phyloP scores from a whole-genome alignment of 2,329 filamentous ascomycete species.

The Paramyrothecium sp. region DNA sequence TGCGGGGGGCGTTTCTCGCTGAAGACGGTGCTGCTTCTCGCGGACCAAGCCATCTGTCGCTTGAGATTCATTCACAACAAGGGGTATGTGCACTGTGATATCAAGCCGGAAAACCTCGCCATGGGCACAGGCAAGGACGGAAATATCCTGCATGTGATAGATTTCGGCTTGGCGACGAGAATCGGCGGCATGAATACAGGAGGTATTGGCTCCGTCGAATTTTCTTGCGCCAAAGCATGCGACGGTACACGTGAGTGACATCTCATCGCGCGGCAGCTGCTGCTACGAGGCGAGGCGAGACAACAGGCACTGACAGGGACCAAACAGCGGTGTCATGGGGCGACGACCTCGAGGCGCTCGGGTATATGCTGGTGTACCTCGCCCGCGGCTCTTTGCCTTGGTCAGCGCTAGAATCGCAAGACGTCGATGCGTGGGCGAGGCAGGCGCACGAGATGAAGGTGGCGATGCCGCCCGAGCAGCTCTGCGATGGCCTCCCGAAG shows the following conservation, averaged over 20 bases:
- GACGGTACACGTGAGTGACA: no score
- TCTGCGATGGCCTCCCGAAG: slow-evolving; percentile 72
- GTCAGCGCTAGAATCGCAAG: slow-evolving; percentile 71
- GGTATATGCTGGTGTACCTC: slow-evolving; percentile 76
- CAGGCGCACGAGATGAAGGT: slow-evolving; percentile 16
- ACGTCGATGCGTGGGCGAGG: slow-evolving; percentile 65
- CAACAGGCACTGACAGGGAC: neutral
- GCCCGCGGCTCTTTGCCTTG: slow-evolving; percentile 71
- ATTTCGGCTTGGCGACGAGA: slow-evolving; percentile 15
- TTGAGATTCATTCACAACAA: slow-evolving; percentile 14
- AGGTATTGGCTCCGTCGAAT: slow-evolving; percentile 3
- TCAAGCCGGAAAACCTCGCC: slow-evolving; percentile 19
- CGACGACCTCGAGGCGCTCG: slow-evolving; percentile 74
- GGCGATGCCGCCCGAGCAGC: slow-evolving; percentile 63
- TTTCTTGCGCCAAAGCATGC: slow-evolving; percentile 17
- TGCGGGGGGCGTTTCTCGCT: slow-evolving; percentile 15
- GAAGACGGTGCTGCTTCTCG: slow-evolving; percentile 19
- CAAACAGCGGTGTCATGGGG: slow-evolving; percentile 66
- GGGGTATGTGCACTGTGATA: slow-evolving; percentile 13
- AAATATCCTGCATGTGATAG: slow-evolving; percentile 14
- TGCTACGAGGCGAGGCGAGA: neutral
- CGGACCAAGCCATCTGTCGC: slow-evolving; percentile 16
- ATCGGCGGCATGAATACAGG: neutral
- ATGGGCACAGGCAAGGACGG: slow-evolving; percentile 16
- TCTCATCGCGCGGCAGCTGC: slow-evolving; percentile 13